Percentiles rank a stretch among this genome's conserved stretches.
Evolutionary conservation across 2,329 filamentous ascomycete genomes (phyloP).

Genomic region (Chrysoporthe austroafricana): DNA sequence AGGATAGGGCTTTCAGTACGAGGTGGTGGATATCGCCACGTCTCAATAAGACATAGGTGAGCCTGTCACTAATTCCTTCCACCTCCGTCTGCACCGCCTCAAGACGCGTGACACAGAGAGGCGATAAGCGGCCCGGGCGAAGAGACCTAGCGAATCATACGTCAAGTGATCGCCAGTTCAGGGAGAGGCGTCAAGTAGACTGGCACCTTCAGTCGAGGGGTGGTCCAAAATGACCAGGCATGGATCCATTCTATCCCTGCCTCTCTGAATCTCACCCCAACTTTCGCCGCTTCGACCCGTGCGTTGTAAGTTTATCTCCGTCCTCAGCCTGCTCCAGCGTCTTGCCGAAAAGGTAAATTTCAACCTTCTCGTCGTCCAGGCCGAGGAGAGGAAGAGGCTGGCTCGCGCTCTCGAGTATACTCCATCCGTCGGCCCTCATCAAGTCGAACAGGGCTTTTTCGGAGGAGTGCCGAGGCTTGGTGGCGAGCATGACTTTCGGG

Average conservation of each 20-base stretch:
- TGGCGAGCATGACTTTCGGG: conserved; percentile 55
- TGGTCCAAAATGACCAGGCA: neutral
- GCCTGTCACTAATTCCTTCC: neutral
- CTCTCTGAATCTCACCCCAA: neutral
- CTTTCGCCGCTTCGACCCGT: neutral
- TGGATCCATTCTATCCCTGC: neutral
- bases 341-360: conserved; percentile 57
- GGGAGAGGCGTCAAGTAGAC: too few relatives aligned
- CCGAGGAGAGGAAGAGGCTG: conserved; percentile 52
- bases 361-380: conserved; percentile 49
- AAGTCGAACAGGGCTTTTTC: conserved; percentile 54
- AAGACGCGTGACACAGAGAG: neutral
- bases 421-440: conserved; percentile 52
- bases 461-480: conserved; percentile 59
- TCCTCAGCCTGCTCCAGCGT: neutral
- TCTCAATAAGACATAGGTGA: neutral
- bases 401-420: conserved; percentile 43
- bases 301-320: neutral
- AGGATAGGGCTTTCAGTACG: neutral
- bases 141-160: neutral
- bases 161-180: too few relatives aligned
- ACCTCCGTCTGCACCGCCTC: neutral
- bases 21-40: neutral
- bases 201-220: neutral
- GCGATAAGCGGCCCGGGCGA: neutral